Percentiles rank a stretch among this genome's conserved stretches.
Evolutionary conservation across 2,329 filamentous ascomycete genomes (phyloP).

Genomic region (Neoascochyta sp.): DNA sequence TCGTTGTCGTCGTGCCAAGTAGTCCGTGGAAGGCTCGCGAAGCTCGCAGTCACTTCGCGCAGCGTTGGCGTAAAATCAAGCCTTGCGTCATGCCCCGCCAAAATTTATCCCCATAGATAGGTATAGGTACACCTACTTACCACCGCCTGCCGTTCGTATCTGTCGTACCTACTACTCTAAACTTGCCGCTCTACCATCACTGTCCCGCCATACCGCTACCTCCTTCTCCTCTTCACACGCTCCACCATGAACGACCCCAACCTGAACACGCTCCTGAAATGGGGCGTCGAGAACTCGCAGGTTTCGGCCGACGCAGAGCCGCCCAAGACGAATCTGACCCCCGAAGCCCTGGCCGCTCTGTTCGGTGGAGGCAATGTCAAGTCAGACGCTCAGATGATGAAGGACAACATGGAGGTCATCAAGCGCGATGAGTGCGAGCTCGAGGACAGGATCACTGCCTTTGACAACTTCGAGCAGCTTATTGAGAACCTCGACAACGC

Average conservation of each 20-base stretch:
- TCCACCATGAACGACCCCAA: constrained; percentile 54
- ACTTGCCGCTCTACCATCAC: constrained; percentile 8
- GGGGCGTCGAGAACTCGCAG: constrained; percentile 65
- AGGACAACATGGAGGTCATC: constrained; percentile 74
- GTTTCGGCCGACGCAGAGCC: constrained; percentile 31
- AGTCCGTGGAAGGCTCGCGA: constrained; percentile 25
- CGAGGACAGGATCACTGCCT: constrained; percentile 17
- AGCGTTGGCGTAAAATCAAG: constrained; percentile 11
- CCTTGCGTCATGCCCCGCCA: constrained; percentile 24
- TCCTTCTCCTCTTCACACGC: constrained; percentile 1
- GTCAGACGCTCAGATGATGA: constrained; percentile 90
- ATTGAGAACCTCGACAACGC: constrained; percentile 72
- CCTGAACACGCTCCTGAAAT: constrained; percentile 76
- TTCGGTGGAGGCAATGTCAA: constrained; percentile 65
- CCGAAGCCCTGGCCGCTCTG: constrained; percentile 68
- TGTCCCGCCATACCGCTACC: constrained; percentile 6
- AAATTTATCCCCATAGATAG: constrained; percentile 21
- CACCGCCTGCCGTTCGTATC: too few species aligned
- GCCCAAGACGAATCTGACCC: constrained; percentile 52
- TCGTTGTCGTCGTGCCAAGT: too few species aligned
- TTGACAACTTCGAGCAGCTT: constrained; percentile 29
- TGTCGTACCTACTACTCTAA: too few species aligned
- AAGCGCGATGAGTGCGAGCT: constrained; percentile 44
- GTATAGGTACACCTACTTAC: too few species aligned
- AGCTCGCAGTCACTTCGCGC: constrained; percentile 18